These are phyloP conservation scores for Cicer yamashitae DNA, from an alignment of 306 rosid genomes.

Conservation along the genomic window DNA sequence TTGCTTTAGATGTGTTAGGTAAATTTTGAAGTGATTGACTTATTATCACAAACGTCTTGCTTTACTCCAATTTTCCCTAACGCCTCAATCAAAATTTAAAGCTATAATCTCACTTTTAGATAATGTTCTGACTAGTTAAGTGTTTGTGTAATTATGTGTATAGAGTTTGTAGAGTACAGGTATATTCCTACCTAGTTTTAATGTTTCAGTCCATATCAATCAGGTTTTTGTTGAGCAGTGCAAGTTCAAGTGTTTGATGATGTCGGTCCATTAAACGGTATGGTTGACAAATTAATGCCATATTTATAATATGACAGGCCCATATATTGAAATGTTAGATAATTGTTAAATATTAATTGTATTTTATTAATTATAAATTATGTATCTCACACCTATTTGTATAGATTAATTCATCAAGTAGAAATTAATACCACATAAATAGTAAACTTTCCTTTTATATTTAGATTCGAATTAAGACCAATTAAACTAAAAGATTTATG, in stretches of 20 bases:
- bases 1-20: slow-evolving; percentile 38
- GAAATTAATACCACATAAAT: too few species aligned
- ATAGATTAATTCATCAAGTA: too few species aligned
- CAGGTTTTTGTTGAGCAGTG: neutral
- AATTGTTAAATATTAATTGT: neutral
- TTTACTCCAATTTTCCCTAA: neutral
- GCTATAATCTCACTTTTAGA: neutral
- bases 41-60: slow-evolving; percentile 14
- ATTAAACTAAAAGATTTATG: neutral
- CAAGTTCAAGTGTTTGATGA: neutral
- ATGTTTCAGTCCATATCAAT: neutral
- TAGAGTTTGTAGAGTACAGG: neutral
- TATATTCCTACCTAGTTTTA: neutral
- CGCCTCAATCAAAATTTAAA: slow-evolving; percentile 22
- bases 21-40: neutral
- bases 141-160: neutral
- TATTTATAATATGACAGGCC: slow-evolving; percentile 13
- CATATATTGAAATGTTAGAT: neutral
- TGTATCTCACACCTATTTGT: too few species aligned
- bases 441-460: too few species aligned
- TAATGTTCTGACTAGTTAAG: neutral
- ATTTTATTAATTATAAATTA: too few species aligned
- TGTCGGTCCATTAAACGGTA: slow-evolving; percentile 13
- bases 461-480: neutral
- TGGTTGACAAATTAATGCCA: slow-evolving; percentile 22